phyloP scores from a whole-genome alignment of 371 early-diverging fungal species.

The Mortierella sp. region DNA sequence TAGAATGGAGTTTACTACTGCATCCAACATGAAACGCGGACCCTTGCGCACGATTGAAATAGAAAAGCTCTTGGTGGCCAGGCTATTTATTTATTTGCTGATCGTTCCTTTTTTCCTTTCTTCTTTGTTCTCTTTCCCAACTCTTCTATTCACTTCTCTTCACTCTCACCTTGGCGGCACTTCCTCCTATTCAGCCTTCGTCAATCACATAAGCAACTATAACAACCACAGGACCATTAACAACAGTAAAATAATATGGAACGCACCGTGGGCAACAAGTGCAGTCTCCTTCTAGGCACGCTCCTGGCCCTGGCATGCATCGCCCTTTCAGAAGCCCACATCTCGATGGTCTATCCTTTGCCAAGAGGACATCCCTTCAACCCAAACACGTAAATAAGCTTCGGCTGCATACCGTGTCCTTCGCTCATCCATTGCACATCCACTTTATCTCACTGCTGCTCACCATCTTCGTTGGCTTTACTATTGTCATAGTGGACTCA shows the following conservation, averaged over 20 bases:
- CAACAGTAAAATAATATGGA: not conserved
- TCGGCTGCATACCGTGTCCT: slow-evolving; percentile 26
- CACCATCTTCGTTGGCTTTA: not conserved
- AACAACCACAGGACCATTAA: not conserved
- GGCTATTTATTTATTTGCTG: slow-evolving; percentile 14
- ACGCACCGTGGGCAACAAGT: not conserved
- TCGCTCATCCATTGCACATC: slow-evolving; percentile 8
- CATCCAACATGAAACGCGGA: not conserved
- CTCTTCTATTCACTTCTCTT: not conserved
- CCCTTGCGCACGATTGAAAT: not conserved
- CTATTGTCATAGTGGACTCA: slow-evolving; percentile 13
- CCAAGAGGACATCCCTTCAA: slow-evolving; percentile 47
- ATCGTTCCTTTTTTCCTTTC: not conserved
- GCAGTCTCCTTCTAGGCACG: not conserved
- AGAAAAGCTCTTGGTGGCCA: not conserved
- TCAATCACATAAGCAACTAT: not conserved
- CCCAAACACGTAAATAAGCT: slow-evolving; percentile 38
- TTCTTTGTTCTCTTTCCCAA: not conserved
- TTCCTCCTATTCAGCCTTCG: not conserved
- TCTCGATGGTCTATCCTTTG: slow-evolving; percentile 50
- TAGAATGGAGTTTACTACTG: not conserved
- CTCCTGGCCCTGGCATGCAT: slow-evolving; percentile 1
- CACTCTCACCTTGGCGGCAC: not conserved
- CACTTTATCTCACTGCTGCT: slow-evolving; percentile 20
- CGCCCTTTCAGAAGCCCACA: slow-evolving; percentile 24